phyloP scores from a whole-genome alignment of 1,284 basidiomycete genomes.

The Cryptococcus amylolentus region DNA sequence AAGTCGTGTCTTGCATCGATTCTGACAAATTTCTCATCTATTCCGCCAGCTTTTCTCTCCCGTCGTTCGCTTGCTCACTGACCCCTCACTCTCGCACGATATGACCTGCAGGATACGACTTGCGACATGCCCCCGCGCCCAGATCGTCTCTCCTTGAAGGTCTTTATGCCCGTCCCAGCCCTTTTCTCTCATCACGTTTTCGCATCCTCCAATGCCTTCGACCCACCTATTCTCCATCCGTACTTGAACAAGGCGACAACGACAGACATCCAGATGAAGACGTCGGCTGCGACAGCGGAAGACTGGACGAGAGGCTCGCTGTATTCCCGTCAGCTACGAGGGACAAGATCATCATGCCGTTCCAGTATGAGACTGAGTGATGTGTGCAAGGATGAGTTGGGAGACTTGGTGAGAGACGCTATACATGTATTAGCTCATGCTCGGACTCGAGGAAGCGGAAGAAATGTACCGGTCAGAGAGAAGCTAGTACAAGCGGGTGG shows the following conservation, averaged over 20 bases:
- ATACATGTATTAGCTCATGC: background rate
- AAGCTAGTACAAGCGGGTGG: too few relatives aligned
- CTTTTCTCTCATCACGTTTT: background rate
- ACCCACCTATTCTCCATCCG: slow-evolving; percentile 64
- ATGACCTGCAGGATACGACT: too few relatives aligned
- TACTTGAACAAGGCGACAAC: slow-evolving; percentile 65
- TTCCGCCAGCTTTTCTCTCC: too few relatives aligned
- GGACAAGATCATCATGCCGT: slow-evolving; percentile 81
- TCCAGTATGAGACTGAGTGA: slow-evolving; percentile 82
- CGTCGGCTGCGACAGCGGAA: slow-evolving; percentile 57
- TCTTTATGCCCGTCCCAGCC: background rate
- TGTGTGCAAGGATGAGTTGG: slow-evolving; percentile 87
- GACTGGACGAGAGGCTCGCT: slow-evolving; percentile 41
- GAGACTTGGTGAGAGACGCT: slow-evolving; percentile 65
- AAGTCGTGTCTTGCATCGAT: background rate
- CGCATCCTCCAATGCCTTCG: background rate
- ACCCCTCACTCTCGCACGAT: background rate
- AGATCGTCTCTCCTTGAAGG: too few relatives aligned
- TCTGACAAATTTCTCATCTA: too few relatives aligned
- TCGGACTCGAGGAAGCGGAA: too few relatives aligned
- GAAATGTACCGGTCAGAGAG: too few relatives aligned
- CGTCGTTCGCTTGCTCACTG: background rate
- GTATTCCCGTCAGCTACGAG: slow-evolving; percentile 47
- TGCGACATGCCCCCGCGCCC: too few relatives aligned
- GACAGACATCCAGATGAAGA: slow-evolving; percentile 61